phyloP scores from a whole-genome alignment of 371 early-diverging fungal species.

The Scutellospora calospora region DNA sequence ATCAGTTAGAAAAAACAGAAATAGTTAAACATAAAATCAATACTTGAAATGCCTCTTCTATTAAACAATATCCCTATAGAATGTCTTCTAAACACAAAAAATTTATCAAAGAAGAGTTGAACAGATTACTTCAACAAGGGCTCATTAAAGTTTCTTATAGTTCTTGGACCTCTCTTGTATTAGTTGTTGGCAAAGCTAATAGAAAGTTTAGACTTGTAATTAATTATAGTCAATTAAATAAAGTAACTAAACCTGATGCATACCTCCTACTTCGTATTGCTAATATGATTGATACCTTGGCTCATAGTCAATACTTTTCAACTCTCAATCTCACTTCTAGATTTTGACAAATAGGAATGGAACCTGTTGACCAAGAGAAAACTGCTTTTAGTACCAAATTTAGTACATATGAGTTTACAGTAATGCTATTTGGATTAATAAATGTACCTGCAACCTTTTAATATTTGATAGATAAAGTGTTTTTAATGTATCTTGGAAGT shows the following conservation, averaged over 20 bases:
- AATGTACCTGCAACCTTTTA: conserved; percentile 47
- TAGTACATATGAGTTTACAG: conserved; percentile 37
- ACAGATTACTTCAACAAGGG: no score
- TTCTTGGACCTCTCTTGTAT: no score
- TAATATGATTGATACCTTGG: no score
- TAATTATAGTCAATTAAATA: neutral
- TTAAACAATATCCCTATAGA: no score
- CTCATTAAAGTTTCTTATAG: no score
- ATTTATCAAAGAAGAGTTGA: no score
- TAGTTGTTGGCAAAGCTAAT: no score
- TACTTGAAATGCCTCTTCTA: no score
- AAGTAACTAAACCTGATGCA: neutral
- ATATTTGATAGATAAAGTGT: conserved; percentile 51
- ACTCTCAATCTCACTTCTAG: conserved; percentile 55
- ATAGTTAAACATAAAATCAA: no score
- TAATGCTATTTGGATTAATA: neutral
- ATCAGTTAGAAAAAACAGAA: no score
- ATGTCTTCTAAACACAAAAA: no score
- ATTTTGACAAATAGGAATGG: conserved; percentile 55
- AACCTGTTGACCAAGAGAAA: conserved; percentile 46
- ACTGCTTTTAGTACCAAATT: conserved; percentile 29
- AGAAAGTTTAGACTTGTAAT: no score
- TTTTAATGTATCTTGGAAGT: conserved; percentile 42
- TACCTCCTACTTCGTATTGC: neutral
- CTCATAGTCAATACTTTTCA: neutral